Base-by-base conservation (phyloP, 768 basidiomycete genomes). In the Rhodotorula paludigena region DNA sequence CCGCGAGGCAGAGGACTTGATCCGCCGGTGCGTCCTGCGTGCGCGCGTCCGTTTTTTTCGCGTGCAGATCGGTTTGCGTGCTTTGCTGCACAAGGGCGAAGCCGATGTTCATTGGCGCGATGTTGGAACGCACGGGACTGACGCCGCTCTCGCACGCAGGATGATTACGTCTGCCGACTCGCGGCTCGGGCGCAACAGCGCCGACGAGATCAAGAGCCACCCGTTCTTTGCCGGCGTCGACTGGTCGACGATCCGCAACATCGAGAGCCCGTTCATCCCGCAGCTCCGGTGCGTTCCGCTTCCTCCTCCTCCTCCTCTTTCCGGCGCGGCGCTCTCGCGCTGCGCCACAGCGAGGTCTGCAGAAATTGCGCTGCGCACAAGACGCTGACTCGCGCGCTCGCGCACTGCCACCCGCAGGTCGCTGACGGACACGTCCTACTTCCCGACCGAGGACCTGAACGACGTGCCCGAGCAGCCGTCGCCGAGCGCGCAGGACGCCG, bases 181-280 rank as follows among this genome's bases (percentile, higher is more conserved):
- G 66, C 84, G 94, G 60, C 76, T 92, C 74, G 84, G 77, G 58
- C 38, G 62, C 28, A 72, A 72, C 56, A 63, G 60, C 38, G 84
- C 89, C 48, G 92, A 93, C 33, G 88, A 93, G 77, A 89, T 96
- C 77, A 96, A 90, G 80, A 83, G 80, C 16, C 94, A 97, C 76
- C 84, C 89, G 0, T 97, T 97, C 82, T 94, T 93, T 79, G 88
- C 75, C 75, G 96, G 94, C 38, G 96, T 98, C 42, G 92, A 94
- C 76, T 99, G 94, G 96, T 81, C 82, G 21, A 81, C 82, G 11
- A 89, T 98, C 76, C 86, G 92, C 33, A 83, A 84, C 45, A 94
- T 99, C 68, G 92, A 93, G 75, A 85, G 92, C 7, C 96, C 94
- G 10, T 98, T 97, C 78, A 87, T 99, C n/a, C 94, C 96, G 28